A percentile compares a stretch with the other conserved stretches of the same genome.
Evolutionary conservation across 805 yeast species (phyloP).

Genomic region (Kodamaea laetipori): DNA sequence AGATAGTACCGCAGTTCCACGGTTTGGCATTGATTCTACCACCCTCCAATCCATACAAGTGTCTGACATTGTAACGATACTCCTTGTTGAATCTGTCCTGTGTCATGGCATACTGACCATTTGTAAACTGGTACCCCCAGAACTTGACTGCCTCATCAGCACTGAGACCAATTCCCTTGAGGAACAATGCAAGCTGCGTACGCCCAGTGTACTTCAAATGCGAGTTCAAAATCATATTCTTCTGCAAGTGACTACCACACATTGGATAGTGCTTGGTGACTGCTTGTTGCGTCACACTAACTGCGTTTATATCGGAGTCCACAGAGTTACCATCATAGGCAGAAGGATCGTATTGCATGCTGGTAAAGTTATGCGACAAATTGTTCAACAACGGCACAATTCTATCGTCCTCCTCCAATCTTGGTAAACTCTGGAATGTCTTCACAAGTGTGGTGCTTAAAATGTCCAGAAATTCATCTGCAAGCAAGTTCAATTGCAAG

Average conservation of each 20-base stretch:
- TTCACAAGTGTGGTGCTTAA: constrained; percentile 55
- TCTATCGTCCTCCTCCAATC: constrained; percentile 90
- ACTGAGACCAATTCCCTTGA: constrained; percentile 85
- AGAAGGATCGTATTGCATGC: constrained; percentile 53
- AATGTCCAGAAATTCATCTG: constrained; percentile 63
- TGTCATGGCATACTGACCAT: constrained; percentile 50
- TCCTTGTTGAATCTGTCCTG: constrained; percentile 83
- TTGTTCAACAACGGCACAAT: constrained; percentile 81
- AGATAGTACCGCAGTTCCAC: constrained; percentile 77
- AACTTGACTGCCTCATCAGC: constrained; percentile 86
- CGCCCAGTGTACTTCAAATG: constrained; percentile 85
- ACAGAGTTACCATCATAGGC: constrained; percentile 14
- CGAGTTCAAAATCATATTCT: constrained; percentile 56
- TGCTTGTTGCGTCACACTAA: constrained; percentile 55
- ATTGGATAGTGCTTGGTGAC: constrained; percentile 74
- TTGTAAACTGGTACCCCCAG: constrained; percentile 76
- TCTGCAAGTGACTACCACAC: constrained; percentile 71
- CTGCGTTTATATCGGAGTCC: constrained; percentile 57
- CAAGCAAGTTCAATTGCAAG: constrained; percentile 69
- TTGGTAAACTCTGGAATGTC: constrained; percentile 77
- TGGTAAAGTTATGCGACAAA: constrained; percentile 56
- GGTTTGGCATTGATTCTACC: constrained; percentile 83
- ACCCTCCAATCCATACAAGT: constrained; percentile 91
- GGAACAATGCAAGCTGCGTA: constrained; percentile 79
- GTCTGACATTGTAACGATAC: constrained; percentile 84